phyloP scores from a whole-genome alignment of 225 moss, liverwort and hornwort species.

The Anthoceros angustus region DNA sequence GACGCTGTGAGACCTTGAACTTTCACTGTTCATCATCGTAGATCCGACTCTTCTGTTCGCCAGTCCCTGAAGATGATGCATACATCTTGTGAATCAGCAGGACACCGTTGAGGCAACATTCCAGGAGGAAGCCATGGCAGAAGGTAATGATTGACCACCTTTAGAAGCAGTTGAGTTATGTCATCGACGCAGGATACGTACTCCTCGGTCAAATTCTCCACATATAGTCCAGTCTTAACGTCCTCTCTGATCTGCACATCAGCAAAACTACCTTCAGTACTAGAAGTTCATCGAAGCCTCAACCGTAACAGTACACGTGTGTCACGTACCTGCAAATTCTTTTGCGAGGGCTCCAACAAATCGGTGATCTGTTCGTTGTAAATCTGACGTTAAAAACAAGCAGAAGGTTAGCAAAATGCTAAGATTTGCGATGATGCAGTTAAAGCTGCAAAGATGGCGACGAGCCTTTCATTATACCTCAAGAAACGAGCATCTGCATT shows the following conservation, averaged over 20 bases:
- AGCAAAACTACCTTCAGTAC: background rate
- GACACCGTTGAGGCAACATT: background rate
- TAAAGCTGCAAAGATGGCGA: background rate
- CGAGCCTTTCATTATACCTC: slow-evolving; percentile 30
- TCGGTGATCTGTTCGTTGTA: slow-evolving; percentile 95
- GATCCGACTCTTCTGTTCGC: slow-evolving; percentile 66
- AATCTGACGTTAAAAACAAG: slow-evolving; percentile 31
- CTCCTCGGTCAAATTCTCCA: slow-evolving; percentile 71
- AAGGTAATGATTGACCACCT: slow-evolving; percentile 18
- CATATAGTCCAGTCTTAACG: slow-evolving; percentile 72
- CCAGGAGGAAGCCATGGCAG: background rate
- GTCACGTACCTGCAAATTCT: slow-evolving; percentile 43
- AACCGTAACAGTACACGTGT: background rate
- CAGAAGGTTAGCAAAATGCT: background rate
- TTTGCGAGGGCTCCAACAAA: slow-evolving; percentile 57
- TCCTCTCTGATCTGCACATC: slow-evolving; percentile 78
- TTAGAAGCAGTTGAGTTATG: slow-evolving; percentile 64
- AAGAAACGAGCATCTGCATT: slow-evolving; percentile 89
- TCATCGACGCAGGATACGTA: slow-evolving; percentile 68
- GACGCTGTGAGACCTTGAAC: slow-evolving; percentile 85
- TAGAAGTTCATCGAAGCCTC: background rate
- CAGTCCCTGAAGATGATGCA: slow-evolving; percentile 33
- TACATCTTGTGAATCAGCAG: background rate
- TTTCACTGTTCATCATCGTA: slow-evolving; percentile 80
- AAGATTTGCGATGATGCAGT: background rate